These are phyloP conservation scores for Euphorbia corollata DNA, from an alignment of 441 rosid genomes.

Conservation along the genomic window DNA sequence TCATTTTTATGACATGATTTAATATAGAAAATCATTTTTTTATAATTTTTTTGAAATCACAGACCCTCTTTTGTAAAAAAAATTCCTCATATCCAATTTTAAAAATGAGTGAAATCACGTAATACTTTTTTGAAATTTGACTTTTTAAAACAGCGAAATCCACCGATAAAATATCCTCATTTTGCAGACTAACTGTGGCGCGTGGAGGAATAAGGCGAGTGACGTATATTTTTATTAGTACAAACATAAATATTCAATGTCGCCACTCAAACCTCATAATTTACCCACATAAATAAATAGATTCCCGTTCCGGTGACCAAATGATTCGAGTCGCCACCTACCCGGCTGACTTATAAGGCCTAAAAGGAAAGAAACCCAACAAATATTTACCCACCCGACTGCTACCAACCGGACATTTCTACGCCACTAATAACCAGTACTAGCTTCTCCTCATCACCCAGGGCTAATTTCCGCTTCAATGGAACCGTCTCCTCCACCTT, in stretches of 20 bases:
- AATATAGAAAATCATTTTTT: too few relatives aligned
- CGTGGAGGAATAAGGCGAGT: conserved; percentile 8
- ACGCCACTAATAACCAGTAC: conserved; percentile 7
- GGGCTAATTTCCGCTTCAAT: conserved; percentile 25
- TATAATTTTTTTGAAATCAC: too few relatives aligned
- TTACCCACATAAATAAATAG: not conserved
- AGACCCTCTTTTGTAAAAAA: too few relatives aligned
- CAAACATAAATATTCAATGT: conserved; percentile 1
- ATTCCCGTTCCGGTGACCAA: not conserved
- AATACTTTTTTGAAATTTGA: too few relatives aligned
- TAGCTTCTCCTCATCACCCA: not conserved
- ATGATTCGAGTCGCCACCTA: conserved; percentile 9
- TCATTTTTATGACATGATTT: too few relatives aligned
- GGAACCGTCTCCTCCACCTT: conserved; percentile 22
- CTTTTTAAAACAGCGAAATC: too few relatives aligned
- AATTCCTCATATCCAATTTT: too few relatives aligned
- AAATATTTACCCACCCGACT: not conserved
- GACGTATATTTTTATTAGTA: not conserved
- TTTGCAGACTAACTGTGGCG: not conserved
- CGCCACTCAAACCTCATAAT: conserved; percentile 24
- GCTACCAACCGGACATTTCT: conserved; percentile 1
- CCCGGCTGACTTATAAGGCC: not conserved
- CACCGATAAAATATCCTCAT: not conserved
- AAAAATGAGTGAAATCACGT: too few relatives aligned
- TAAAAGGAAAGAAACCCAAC: not conserved